Evolutionary conservation across 768 basidiomycete species (phyloP).

Genomic region (Sistotremastrum suecicum): DNA sequence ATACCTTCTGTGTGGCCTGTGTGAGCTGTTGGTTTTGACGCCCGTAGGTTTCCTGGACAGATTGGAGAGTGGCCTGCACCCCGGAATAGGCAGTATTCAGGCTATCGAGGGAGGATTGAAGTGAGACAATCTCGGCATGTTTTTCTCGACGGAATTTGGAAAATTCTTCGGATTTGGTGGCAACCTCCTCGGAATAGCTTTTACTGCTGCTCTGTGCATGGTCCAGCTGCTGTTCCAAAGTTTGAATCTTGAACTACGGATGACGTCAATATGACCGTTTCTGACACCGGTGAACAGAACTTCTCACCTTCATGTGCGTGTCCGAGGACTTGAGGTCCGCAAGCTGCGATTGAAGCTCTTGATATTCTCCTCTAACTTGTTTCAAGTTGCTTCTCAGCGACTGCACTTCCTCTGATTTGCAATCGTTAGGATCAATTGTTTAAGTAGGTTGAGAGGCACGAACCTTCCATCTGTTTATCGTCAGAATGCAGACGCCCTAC

Average conservation of each 20-base stretch:
- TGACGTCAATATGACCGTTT: not conserved
- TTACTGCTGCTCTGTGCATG: constrained; percentile 66
- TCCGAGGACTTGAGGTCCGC: constrained; percentile 64
- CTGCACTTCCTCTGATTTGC: constrained; percentile 51
- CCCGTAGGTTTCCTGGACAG: constrained; percentile 58
- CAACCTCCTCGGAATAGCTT: constrained; percentile 54
- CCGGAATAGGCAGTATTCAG: constrained; percentile 54
- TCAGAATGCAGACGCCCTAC: constrained; percentile 77
- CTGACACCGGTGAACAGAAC: not conserved
- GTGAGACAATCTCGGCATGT: constrained; percentile 58
- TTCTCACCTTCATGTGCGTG: constrained; percentile 55
- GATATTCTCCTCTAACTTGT: constrained; percentile 62
- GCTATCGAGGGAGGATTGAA: constrained; percentile 68
- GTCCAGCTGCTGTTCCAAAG: constrained; percentile 67
- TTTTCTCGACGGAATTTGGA: constrained; percentile 71
- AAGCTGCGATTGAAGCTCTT: constrained; percentile 48
- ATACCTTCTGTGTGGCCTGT: constrained; percentile 60
- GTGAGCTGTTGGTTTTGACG: constrained; percentile 63
- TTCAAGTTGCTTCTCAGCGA: constrained; percentile 54
- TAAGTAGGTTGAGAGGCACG: constrained; percentile 9
- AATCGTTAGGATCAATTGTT: constrained; percentile 4
- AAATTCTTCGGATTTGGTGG: constrained; percentile 66
- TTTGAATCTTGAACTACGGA: constrained; percentile 71
- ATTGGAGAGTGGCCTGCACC: constrained; percentile 52
- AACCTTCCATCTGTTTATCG: constrained; percentile 59